Base-by-base conservation (phyloP, 805 yeast genomes). In the Candida wancherniae region DNA sequence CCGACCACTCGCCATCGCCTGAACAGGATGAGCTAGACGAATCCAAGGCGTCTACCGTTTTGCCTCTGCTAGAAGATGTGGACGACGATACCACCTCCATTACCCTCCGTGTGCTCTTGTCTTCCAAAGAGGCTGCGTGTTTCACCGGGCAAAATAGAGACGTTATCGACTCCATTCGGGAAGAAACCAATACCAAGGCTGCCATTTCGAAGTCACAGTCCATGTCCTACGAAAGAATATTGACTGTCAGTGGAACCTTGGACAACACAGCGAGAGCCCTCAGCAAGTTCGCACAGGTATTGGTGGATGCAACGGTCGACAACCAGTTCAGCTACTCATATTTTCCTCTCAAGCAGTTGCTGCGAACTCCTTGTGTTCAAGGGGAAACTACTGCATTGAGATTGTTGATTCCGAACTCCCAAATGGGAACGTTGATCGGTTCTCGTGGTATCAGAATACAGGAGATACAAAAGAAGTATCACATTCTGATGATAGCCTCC, bases 361-460 rank as follows among this genome's bases (percentile, higher is more conserved):
- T 74, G 50, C 66, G 71, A 32, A 61, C 74, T 29, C 71, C 77
- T 5, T 55, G 68, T 15, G 61, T 71, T 18, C 70, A 69, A 24
- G 77, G 75, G 16, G 67, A 72, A 29, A 69, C 74, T 20, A 61
- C 69, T 5, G 66, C 75, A 20, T 56, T 86, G 47, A 71, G 95
- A 50, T 64, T 87, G 26, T 64, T 87, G 40, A 69, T 86, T 37
- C 86, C 95, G 23, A 85, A 86, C 57, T 70, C 79, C 30, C 95
- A 85, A 54, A 78, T 86, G 76, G 95, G 95, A 22, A 78, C 94
- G 6, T 72, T 87, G 26, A 86, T 87, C 51, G 96, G 96, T 31
- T 76, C 82, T 36, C 83, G 75, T 39, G 96, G 96, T 31, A 62
- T 68, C 9, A 72, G 87, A 52, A 87, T 87, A 51, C 86, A 84